Base-by-base conservation (phyloP, 805 yeast species). In the Kazachstania bromeliacearum region DNA sequence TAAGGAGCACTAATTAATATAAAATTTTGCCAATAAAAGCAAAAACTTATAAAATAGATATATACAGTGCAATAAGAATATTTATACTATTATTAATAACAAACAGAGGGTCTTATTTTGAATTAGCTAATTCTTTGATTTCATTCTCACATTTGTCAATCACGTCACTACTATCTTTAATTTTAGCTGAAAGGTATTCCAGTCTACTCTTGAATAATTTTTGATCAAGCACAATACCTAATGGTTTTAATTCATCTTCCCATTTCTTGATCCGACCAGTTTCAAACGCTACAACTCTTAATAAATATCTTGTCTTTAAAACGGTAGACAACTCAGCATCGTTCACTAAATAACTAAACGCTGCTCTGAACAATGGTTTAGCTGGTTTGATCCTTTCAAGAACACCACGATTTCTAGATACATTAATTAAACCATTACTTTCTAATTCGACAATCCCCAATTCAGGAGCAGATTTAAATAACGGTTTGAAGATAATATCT, bases 291-390 rank as follows among this genome's bases (percentile, higher is more conserved):
- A 85, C 70, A 33, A 78, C 61, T 28, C 66, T 67, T 32, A 66
- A 60, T 36, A 79, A 59, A 43, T 78, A 76, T 17, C 73, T 68
- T 2, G 79, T 66, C 54, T 85, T 94, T 55, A 84, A 68, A 9
- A 75, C 66, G 17, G 73, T 73, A 38, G 66, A 71, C 5, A 82
- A 59, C 13, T 68, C 66, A 12, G 63, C 49, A 52, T 87, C 88
- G 2, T 65, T 45, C 3, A 77, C 69, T 51, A 92, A 65, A 40
- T 71, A 71, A 38, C 66, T 50, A 61, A 89, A 92, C 0, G 97
- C 95, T 0, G 88, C 83, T 39, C 71, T 69, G 57, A 67, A 87
- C 16, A 92, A 62, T 2, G 98, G 97, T 48, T 87, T 78, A 0
- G 95, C 94, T 1, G 95, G 85, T 15, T 62, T 59, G 14, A 92